These are phyloP conservation scores for Periconia macrospinosa DNA, from an alignment of 2,329 filamentous ascomycete species.

Conservation along the genomic window DNA sequence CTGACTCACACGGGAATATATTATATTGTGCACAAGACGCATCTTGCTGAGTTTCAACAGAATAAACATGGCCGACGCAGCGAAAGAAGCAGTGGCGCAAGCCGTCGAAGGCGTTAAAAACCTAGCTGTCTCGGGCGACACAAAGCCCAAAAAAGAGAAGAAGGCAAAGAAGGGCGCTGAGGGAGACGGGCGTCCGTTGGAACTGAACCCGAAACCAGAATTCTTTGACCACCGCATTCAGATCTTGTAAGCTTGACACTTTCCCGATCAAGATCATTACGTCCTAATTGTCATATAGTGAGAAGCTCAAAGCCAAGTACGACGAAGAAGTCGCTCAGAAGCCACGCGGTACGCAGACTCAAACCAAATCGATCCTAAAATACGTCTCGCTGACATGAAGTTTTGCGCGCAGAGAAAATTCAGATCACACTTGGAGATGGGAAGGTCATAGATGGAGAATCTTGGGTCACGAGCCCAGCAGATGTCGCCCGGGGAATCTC, in stretches of 20 bases:
- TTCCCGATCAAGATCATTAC: too few relatives aligned
- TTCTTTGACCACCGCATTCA: conserved; percentile 83
- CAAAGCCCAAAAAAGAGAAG: conserved; percentile 46
- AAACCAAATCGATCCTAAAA: background rate
- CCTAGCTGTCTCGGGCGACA: conserved; percentile 51
- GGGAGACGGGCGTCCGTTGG: conserved; percentile 47
- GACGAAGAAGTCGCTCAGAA: conserved; percentile 73
- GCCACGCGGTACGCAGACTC: conserved; percentile 55
- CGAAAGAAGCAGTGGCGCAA: conserved; percentile 54
- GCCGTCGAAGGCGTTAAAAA: conserved; percentile 64
- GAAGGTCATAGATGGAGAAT: conserved; percentile 70
- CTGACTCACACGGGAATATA: conserved; percentile 30
- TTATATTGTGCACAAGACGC: conserved; percentile 20
- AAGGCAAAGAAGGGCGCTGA: conserved; percentile 49
- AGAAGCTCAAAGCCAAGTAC: conserved; percentile 81
- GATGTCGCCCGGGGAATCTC: conserved; percentile 77
- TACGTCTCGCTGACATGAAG: conserved; percentile 15
- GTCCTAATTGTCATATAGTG: conserved; percentile 42
- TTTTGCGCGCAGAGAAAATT: conserved; percentile 60
- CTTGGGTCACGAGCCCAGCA: conserved; percentile 89
- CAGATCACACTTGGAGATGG: conserved; percentile 74
- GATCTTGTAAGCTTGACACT: conserved; percentile 60
- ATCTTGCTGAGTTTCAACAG: conserved; percentile 20
- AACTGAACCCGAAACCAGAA: conserved; percentile 62
- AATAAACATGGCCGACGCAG: conserved; percentile 51